Evolutionary conservation across 2,329 filamentous ascomycete genomes (phyloP).

Genomic region (Metarhizium brunneum): DNA sequence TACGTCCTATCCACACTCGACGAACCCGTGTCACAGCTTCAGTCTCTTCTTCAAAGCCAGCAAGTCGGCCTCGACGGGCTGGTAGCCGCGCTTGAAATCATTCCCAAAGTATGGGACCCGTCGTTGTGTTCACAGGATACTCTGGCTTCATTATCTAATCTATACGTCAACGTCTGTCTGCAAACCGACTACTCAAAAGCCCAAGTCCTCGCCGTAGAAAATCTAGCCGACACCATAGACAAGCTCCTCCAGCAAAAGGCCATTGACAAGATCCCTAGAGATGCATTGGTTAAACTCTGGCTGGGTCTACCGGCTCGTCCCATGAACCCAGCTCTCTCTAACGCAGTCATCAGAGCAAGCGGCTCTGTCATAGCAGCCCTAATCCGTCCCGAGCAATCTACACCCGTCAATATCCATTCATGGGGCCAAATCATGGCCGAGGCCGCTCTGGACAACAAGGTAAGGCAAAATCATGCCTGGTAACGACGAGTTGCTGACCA

Average conservation of each 20-base stretch:
- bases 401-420: constrained; percentile 15
- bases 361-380: constrained; percentile 33
- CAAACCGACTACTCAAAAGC: constrained; percentile 31
- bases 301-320: constrained; percentile 23
- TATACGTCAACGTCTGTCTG: constrained; percentile 35
- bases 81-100: constrained; percentile 23
- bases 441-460: constrained; percentile 39
- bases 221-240: constrained; percentile 38
- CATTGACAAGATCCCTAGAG: constrained; percentile 20
- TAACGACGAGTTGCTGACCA: neutral
- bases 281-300: constrained; percentile 32
- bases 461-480: constrained; percentile 11
- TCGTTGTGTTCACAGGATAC: constrained; percentile 14
- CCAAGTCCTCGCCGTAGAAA: constrained; percentile 36
- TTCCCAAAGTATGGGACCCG: constrained; percentile 22
- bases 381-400: constrained; percentile 10
- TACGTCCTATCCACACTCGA: constrained; percentile 20
- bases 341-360: constrained; percentile 38
- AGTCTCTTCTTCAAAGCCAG: constrained; percentile 17
- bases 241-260: constrained; percentile 20
- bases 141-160: constrained; percentile 24
- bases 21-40: constrained; percentile 15
- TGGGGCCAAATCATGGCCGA: constrained; percentile 44
- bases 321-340: constrained; percentile 38
- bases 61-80: constrained; percentile 25